Conservation (phyloP, 768 basidiomycete species). For the Butyriboletus loyo region DNA sequence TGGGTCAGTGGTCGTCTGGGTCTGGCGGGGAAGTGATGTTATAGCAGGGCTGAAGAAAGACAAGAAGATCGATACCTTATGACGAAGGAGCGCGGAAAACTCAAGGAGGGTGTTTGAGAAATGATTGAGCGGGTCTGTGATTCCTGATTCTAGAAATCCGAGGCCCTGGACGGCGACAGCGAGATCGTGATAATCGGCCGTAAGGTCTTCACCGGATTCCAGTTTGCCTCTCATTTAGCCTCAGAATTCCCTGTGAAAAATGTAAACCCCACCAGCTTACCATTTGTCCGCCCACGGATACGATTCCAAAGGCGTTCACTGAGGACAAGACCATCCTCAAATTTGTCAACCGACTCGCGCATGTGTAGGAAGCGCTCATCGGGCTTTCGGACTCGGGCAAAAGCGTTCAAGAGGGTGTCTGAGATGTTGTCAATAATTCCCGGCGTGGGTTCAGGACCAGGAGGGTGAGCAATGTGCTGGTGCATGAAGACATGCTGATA, state of each 20-base stretch:
- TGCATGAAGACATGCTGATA: constrained; percentile 93
- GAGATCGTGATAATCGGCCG: constrained; percentile 95
- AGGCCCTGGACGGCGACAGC: constrained; percentile 95
- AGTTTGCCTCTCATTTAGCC: constrained; percentile 82
- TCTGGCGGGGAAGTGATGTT: constrained; percentile 42
- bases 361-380: constrained; percentile 94
- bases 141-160: constrained; percentile 96
- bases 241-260: constrained; percentile 53
- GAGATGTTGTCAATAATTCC: constrained; percentile 93
- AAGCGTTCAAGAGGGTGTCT: constrained; percentile 94
- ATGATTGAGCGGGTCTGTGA: constrained; percentile 95
- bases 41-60: background rate
- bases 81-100: constrained; percentile 86
- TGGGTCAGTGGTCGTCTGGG: constrained; percentile 87
- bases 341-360: constrained; percentile 91
- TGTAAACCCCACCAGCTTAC: constrained; percentile 49
- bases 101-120: constrained; percentile 96
- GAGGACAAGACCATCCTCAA: constrained; percentile 85
- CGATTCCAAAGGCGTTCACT: constrained; percentile 83
- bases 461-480: constrained; percentile 90
- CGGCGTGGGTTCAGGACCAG: constrained; percentile 71
- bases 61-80: constrained; percentile 53
- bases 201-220: constrained; percentile 89
- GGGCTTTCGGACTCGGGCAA: constrained; percentile 92
- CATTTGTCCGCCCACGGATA: constrained; percentile 77